These are phyloP conservation scores for Myochromella boudieri DNA, from an alignment of 768 basidiomycete genomes.

Conservation along the genomic window DNA sequence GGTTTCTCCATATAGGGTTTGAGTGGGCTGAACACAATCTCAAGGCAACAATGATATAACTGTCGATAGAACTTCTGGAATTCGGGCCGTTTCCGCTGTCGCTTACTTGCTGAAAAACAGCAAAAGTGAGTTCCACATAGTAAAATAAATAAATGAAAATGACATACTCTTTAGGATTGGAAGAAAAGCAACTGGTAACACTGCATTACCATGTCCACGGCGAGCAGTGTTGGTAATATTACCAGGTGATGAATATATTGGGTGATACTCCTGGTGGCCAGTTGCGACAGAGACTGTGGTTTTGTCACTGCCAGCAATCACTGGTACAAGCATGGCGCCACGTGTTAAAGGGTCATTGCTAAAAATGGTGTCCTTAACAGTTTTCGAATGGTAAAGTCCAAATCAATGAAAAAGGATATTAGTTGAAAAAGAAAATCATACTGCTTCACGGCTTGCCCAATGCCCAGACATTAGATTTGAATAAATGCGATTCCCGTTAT, in stretches of 20 bases:
- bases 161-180: slow-evolving; percentile 33
- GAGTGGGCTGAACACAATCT: slow-evolving; percentile 21
- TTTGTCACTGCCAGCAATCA: slow-evolving; percentile 33
- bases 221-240: slow-evolving; percentile 27
- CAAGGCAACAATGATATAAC: slow-evolving; percentile 29
- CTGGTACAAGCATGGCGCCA: slow-evolving; percentile 23
- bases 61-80: slow-evolving; percentile 29
- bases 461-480: slow-evolving; percentile 16
- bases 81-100: slow-evolving; percentile 9
- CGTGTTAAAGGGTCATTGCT: slow-evolving; percentile 15
- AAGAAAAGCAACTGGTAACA: slow-evolving; percentile 30
- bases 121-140: too few relatives aligned
- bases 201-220: slow-evolving; percentile 24
- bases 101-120: neutral
- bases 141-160: slow-evolving; percentile 9
- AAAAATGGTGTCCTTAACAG: too few relatives aligned
- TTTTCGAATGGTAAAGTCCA: slow-evolving; percentile 13
- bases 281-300: slow-evolving; percentile 31
- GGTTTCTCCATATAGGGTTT: slow-evolving; percentile 27
- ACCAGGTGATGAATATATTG: slow-evolving; percentile 30
- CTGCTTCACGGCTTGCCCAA: slow-evolving; percentile 8
- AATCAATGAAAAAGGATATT: neutral
- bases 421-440: too few relatives aligned
- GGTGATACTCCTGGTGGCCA: too few relatives aligned
- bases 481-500: slow-evolving; percentile 21